These are phyloP conservation scores for Euphrasia confusa DNA, from an alignment of 257 asterid genomes.

Conservation along the genomic window DNA sequence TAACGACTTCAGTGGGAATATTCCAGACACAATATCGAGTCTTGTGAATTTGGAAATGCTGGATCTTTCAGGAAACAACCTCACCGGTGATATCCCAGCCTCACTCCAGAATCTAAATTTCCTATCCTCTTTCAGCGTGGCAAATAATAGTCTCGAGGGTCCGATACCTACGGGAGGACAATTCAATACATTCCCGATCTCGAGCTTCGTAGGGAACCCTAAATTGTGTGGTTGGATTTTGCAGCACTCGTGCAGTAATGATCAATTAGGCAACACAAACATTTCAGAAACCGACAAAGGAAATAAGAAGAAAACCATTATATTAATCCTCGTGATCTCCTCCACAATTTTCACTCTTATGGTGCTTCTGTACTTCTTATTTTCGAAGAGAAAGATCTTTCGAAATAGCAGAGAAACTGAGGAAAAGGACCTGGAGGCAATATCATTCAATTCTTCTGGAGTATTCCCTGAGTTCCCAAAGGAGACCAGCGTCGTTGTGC, in stretches of 20 bases:
- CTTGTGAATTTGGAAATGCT: conserved; percentile 76
- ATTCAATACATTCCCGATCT: conserved; percentile 68
- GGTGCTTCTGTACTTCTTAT: conserved; percentile 56
- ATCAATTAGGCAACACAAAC: conserved; percentile 25
- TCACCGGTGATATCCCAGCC: conserved; percentile 74
- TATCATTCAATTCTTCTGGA: conserved; percentile 57
- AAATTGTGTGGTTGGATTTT: conserved; percentile 64
- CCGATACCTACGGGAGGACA: conserved; percentile 83
- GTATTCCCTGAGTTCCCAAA: conserved; percentile 51
- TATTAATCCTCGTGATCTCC: conserved; percentile 61
- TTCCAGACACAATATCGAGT: conserved; percentile 67
- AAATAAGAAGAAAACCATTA: conserved; percentile 47
- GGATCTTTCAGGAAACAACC: conserved; percentile 66
- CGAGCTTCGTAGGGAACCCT: conserved; percentile 71
- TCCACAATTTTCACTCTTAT: conserved; percentile 52
- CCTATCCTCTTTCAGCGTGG: conserved; percentile 79
- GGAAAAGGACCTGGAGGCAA: conserved; percentile 23
- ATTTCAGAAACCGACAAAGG: conserved; percentile 31
- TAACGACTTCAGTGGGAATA: conserved; percentile 64
- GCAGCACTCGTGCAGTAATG: conserved; percentile 41
- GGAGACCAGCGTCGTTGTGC: conserved; percentile 57
- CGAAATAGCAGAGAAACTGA: conserved; percentile 42
- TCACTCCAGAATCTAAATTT: conserved; percentile 75
- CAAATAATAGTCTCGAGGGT: conserved; percentile 74
- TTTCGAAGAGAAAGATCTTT: conserved; percentile 59